Base-by-base conservation (phyloP, 805 yeast species). In the Kodamaea laetipori region DNA sequence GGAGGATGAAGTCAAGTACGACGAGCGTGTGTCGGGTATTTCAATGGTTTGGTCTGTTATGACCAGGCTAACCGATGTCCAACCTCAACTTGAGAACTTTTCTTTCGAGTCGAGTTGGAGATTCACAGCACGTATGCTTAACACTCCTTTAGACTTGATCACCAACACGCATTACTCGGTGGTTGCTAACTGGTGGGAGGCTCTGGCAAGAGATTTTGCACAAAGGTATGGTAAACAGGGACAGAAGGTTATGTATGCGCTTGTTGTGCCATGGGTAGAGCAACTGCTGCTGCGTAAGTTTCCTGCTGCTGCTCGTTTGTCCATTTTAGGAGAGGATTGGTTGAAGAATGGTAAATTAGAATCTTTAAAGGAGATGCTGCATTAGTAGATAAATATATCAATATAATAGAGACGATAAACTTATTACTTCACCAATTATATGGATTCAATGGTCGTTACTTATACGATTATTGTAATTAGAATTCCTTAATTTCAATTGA, bases 121-220 rank as follows among this genome's bases (percentile, higher is more conserved):
- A 24, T 75, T 88, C 59, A 51, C 85, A n/a, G 83, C 96, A 0
- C 69, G 97, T 34, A 61, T 80, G 39, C 69, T 86, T 33, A 90
- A 94, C 63, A 66, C 75, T 0, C 76, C 80, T 1, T 25, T 56
- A 2, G 66, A 67, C 0, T 59, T 76, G 10, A 56, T 90, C 9
- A 69, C 80, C 0, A 84, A 87, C 50, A 76, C 84, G 1, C 96
- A 90, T 59, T 90, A 74, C 57, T 71, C 81, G 0, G 77, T 84
- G 1, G 74, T 82, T 3, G 83, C 88, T 2, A 78, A 85, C 25
- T 90, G 97, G 97, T 89, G 97, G 96, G 98, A 94, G 51, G 80
- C 90, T 4, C 73, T 84, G 38, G 90, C 86, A 0, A 48, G 53
- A 6, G 71, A 80, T 32, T 78, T 92, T 44, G 41, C 73, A 6